A percentile compares a stretch with the other conserved stretches of the same genome.
These are phyloP conservation scores for Sisymbrium altissimum DNA, from an alignment of 345 rosid genomes.

Conservation along the genomic window DNA sequence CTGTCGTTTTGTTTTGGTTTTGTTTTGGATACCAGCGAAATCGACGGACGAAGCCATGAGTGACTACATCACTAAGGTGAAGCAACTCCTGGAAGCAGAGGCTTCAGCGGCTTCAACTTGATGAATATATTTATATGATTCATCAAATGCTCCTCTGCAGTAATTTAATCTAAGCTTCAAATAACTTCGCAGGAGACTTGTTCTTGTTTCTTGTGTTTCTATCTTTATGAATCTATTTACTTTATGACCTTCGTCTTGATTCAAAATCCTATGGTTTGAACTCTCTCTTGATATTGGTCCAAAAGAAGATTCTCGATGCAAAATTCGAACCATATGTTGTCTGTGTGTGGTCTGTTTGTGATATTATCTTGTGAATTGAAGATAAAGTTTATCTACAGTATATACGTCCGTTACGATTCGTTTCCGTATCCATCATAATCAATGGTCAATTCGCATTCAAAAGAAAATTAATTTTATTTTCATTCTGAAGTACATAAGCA, in stretches of 20 bases:
- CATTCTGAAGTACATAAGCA: not conserved
- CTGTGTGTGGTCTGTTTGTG: not conserved
- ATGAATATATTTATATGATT: conserved; percentile 19
- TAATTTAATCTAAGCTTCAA: conserved; percentile 9
- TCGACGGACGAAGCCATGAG: conserved; percentile 68
- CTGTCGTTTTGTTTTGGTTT: not conserved
- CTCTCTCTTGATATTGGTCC: not conserved
- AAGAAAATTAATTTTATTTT: too few species aligned
- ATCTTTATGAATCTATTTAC: conserved; percentile 2
- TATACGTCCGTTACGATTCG: not conserved
- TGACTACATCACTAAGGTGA: conserved; percentile 76
- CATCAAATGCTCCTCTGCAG: not conserved
- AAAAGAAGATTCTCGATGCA: not conserved
- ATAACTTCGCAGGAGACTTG: conserved; percentile 27
- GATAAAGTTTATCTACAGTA: not conserved
- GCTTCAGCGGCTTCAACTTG: conserved; percentile 40
- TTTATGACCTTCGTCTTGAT: conserved; percentile 9
- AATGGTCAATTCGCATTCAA: not conserved
- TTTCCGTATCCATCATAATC: not conserved
- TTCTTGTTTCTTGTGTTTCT: conserved; percentile 27
- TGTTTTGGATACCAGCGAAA: conserved; percentile 42
- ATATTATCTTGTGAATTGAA: not conserved
- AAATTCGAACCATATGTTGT: not conserved
- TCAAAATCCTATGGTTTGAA: not conserved
- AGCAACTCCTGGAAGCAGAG: conserved; percentile 63